Evolutionary conservation across 352 stramenopile species (phyloP), one percentile per base, ranked within the genome.

Genomic region (Nothophytophthora sp.): DNA sequence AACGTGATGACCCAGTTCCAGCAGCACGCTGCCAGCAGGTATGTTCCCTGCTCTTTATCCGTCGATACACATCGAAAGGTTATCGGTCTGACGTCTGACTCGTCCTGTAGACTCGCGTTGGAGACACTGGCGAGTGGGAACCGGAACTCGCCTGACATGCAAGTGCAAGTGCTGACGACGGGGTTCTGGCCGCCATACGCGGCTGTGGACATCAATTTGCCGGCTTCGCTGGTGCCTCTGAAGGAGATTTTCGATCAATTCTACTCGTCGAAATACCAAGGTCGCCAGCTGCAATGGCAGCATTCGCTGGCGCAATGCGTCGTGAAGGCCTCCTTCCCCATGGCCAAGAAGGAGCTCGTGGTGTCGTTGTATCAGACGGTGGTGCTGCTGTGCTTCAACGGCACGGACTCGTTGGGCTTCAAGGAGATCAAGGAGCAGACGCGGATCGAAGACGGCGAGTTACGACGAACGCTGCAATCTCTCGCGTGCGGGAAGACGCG

Each of bases 131-230:
- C 64, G 2, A 32, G 27, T 13, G 36, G 33, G 52, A 52, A 57
- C 19, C 68, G 56, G 50, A 58, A 67, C 19, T 56, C 78, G 15
- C 69, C 96, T 7, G 96, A 99, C 52, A 97, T 98, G 73, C 81
- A 98, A 63, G 95, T 99, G 5, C 95, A 98, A 51, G 96, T 99
- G 18, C 69, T 99, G 1, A 99, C 96, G 10, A 99, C 95, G 24
- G 96, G 96, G 10, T 99, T 99, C 62, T 99, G 97, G 97, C 97
- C 97, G 7, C 88, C 85, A 18, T 98, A 99, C 50, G 82, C 90
- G 8, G 60, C 75, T 16, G 85, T 86, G 16, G 87, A 97, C 25
- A 81, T 97, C 33, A 92, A 78, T 22, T 33, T 97, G 15, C 89
- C 86, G 9, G 51, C 60, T 28, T 55, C 63, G 9, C 50, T 97